Evolutionary conservation across 805 yeast species (phyloP).

Genomic region (Blastobotrys chiropterorum): DNA sequence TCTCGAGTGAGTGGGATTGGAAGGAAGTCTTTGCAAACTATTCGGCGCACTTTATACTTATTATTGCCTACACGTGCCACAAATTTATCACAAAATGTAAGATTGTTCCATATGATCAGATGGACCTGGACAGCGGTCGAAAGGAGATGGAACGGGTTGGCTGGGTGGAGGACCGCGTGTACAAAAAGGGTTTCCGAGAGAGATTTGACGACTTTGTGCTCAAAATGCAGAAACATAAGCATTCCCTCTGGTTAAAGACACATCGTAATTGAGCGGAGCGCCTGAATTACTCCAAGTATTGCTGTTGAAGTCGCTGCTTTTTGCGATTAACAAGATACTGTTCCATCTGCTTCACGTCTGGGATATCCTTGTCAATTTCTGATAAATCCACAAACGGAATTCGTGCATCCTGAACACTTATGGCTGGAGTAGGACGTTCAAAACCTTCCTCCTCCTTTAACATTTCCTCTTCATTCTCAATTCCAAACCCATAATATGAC

Average conservation of each 20-base stretch:
- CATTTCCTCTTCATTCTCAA: constrained; percentile 20
- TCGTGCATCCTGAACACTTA: background rate
- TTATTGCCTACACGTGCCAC: constrained; percentile 46
- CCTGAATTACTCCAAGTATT: constrained; percentile 12
- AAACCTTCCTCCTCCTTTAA: constrained; percentile 19
- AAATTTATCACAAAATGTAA: constrained; percentile 56
- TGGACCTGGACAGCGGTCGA: constrained; percentile 80
- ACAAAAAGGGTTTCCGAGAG: constrained; percentile 10
- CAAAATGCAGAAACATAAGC: background rate
- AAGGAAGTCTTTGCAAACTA: constrained; percentile 59
- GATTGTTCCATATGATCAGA: constrained; percentile 59
- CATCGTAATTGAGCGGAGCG: background rate
- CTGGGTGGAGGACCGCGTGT: constrained; percentile 66
- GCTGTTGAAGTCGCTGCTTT: constrained; percentile 14
- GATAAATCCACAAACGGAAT: background rate
- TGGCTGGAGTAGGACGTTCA: constrained; percentile 1
- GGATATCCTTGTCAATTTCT: constrained; percentile 10
- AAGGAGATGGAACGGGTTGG: constrained; percentile 73
- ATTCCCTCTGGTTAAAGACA: background rate
- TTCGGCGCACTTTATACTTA: constrained; percentile 52
- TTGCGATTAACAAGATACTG: constrained; percentile 20
- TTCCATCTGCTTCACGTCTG: constrained; percentile 24
- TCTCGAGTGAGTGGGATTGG: constrained; percentile 52
- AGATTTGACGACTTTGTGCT: background rate
- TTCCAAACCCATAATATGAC: constrained; percentile 26